Evolutionary conservation across 2,329 filamentous ascomycete genomes (phyloP).

Genomic region (Neopestalotiopsis clavispora): DNA sequence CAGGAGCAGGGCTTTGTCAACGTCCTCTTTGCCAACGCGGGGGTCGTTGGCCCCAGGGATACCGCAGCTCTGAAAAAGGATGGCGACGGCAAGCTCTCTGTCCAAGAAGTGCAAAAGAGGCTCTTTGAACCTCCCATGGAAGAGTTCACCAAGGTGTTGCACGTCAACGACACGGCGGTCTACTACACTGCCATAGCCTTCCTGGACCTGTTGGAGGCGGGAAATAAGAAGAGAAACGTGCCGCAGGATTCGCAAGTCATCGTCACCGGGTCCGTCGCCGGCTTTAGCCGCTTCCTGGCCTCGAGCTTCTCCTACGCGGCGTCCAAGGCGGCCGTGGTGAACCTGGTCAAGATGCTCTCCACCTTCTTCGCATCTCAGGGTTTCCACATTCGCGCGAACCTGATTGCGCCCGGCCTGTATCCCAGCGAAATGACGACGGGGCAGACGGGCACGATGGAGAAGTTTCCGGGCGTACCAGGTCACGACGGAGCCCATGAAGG

Average conservation of each 20-base stretch:
- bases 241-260: slow-evolving; percentile 16
- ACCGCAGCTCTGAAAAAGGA: neutral
- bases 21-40: slow-evolving; percentile 15
- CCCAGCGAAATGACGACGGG: slow-evolving; percentile 14
- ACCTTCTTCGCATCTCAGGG: slow-evolving; percentile 6
- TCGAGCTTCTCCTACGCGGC: slow-evolving; percentile 14
- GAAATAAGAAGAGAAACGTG: slow-evolving; percentile 14
- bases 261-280: slow-evolving; percentile 12
- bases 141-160: neutral
- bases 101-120: slow-evolving; percentile 9
- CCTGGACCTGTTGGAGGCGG: slow-evolving; percentile 10
- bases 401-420: slow-evolving; percentile 17
- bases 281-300: slow-evolving; percentile 12
- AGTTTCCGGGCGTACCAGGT: neutral
- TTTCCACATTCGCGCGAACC: slow-evolving; percentile 15
- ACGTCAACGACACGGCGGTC: slow-evolving; percentile 13
- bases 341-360: slow-evolving; percentile 17
- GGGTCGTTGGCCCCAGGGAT: neutral
- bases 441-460: neutral
- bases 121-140: slow-evolving; percentile 5
- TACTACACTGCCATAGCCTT: slow-evolving; percentile 15
- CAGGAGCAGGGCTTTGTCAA: slow-evolving; percentile 16
- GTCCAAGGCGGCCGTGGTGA: slow-evolving; percentile 10
- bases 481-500: slow-evolving; percentile 9
- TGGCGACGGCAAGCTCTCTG: neutral